A percentile compares a stretch with the other conserved stretches of the same genome.
Evolutionary conservation across 192 early-diverging fungal species (phyloP).

Genomic region (Coemansia sp.): DNA sequence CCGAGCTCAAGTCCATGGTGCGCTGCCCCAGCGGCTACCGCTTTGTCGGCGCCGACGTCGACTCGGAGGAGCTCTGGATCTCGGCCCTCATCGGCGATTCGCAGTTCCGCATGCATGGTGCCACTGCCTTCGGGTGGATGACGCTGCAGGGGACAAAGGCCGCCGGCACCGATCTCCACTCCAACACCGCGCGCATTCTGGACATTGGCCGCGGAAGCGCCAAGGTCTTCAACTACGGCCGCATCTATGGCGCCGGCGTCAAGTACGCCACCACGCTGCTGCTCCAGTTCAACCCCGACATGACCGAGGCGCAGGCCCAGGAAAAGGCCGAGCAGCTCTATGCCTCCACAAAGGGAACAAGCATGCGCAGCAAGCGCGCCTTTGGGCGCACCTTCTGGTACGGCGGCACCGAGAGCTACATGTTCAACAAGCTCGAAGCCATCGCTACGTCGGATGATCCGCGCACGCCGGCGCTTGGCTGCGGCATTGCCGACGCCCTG

Average conservation of each 20-base stretch:
- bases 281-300: slow-evolving; percentile 73
- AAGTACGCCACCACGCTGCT: slow-evolving; percentile 79
- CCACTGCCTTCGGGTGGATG: slow-evolving; percentile 96
- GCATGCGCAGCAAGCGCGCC: slow-evolving; percentile 25
- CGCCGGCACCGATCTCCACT: slow-evolving; percentile 88
- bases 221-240: slow-evolving; percentile 94
- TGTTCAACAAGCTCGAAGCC: slow-evolving; percentile 89
- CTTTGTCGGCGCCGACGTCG: slow-evolving; percentile 96
- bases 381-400: slow-evolving; percentile 68
- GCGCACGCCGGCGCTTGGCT: slow-evolving; percentile 83
- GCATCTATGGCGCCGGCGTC: slow-evolving; percentile 94
- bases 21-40: slow-evolving; percentile 78
- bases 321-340: slow-evolving; percentile 73
- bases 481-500: slow-evolving; percentile 86
- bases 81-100: slow-evolving; percentile 90
- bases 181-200: slow-evolving; percentile 84
- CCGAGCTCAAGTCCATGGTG: slow-evolving; percentile 89
- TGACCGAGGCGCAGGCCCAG: slow-evolving; percentile 64
- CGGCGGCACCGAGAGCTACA: slow-evolving; percentile 90
- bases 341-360: slow-evolving; percentile 78
- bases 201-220: slow-evolving; percentile 85
- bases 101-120: slow-evolving; percentile 90
- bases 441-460: slow-evolving; percentile 74
- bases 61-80: slow-evolving; percentile 97
- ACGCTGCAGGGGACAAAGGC: slow-evolving; percentile 92